phyloP scores from a whole-genome alignment of 768 basidiomycete species.

The Termitomyces eurrhizus region DNA sequence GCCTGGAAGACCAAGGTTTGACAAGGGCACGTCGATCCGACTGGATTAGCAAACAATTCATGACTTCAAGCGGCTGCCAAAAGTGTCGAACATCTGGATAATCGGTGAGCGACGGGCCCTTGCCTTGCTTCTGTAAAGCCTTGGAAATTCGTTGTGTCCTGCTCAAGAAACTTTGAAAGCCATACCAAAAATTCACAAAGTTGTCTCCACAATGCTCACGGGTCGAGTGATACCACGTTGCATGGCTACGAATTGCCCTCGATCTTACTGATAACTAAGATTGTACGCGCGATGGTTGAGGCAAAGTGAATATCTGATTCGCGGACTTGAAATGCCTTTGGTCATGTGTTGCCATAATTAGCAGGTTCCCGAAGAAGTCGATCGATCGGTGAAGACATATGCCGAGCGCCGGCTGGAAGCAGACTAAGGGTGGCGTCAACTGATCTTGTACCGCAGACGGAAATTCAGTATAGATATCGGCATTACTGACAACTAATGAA shows the following conservation, averaged over 20 bases:
- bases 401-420: not conserved
- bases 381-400: constrained; percentile 4
- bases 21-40: not conserved
- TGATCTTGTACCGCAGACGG: not conserved
- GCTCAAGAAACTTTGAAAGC: not conserved
- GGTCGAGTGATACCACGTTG: not conserved
- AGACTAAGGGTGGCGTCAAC: not conserved
- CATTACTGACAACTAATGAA: not conserved
- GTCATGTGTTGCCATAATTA: constrained; percentile 11
- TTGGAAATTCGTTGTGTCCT: not conserved
- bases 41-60: not conserved
- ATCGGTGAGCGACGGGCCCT: not conserved
- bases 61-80: not conserved
- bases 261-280: constrained; percentile 9
- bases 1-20: constrained; percentile 1
- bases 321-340: constrained; percentile 16
- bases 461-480: not conserved
- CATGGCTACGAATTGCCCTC: constrained; percentile 2
- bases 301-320: constrained; percentile 2
- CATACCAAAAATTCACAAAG: not conserved
- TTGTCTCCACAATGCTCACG: not conserved
- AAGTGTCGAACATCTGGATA: not conserved
- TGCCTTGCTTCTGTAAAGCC: not conserved
- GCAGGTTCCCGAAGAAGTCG: not conserved
- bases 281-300: constrained; percentile 1